Conservation (phyloP, 371 early-diverging fungal genomes). For the Batkoa obscura region DNA sequence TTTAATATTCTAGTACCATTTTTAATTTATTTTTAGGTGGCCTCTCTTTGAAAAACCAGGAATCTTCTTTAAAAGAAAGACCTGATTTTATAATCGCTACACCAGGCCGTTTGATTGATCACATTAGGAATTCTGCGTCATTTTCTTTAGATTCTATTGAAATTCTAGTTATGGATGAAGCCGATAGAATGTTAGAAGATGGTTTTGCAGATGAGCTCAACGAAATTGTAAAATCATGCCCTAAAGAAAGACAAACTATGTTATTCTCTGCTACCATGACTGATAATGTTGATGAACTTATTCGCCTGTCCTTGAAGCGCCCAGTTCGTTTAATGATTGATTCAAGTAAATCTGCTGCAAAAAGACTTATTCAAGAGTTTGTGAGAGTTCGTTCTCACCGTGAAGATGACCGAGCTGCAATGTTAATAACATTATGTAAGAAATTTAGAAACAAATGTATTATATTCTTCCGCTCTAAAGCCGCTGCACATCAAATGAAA, state of each 20-base stretch:
- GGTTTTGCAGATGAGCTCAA: constrained; percentile 96
- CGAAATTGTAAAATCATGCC: constrained; percentile 84
- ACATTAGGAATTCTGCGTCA: constrained; percentile 78
- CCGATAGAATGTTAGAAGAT: constrained; percentile 99
- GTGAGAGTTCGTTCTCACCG: constrained; percentile 74
- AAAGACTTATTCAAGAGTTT: constrained; percentile 80
- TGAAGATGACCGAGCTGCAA: constrained; percentile 72
- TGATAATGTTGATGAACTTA: constrained; percentile 88
- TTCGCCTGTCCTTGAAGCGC: constrained; percentile 74
- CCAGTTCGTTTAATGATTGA: constrained; percentile 88
- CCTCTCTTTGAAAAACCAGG: constrained; percentile 75
- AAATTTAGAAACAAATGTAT: constrained; percentile 62
- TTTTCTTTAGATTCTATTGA: constrained; percentile 81
- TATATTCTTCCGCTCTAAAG: constrained; percentile 85
- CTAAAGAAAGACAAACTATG: constrained; percentile 88
- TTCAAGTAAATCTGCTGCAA: constrained; percentile 50
- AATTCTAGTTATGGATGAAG: constrained; percentile 99
- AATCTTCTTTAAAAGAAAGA: constrained; percentile 67
- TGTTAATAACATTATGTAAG: constrained; percentile 65
- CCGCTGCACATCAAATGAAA: constrained; percentile 90
- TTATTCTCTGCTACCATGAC: constrained; percentile 99
- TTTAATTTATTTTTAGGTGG: constrained; percentile 44
- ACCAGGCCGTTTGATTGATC: constrained; percentile 99
- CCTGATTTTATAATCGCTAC: constrained; percentile 99
- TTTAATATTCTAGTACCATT: neutral